Conservation (phyloP, 169 alveolate genomes). For the Plasmodium inui region DNA sequence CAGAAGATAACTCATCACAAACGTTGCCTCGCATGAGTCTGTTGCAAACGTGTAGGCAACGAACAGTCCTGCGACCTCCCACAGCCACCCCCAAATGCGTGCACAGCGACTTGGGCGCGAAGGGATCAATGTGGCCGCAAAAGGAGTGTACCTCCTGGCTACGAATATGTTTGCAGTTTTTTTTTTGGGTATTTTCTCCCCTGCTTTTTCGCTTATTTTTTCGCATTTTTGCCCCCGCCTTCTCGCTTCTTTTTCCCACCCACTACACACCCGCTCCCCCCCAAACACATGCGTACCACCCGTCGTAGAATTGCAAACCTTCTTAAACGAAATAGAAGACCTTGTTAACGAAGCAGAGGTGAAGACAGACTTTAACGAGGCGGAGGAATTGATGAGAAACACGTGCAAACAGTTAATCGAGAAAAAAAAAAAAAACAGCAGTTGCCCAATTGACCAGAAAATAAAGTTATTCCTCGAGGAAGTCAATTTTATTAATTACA, state of each 20-base stretch:
- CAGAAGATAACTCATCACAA: neutral
- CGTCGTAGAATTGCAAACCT: constrained; percentile 41
- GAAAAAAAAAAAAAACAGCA: constrained; percentile 11
- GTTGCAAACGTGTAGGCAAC: neutral
- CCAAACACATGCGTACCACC: neutral
- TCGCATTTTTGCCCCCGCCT: neutral
- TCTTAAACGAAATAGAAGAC: constrained; percentile 60
- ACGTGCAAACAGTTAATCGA: constrained; percentile 14
- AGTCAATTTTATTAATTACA: constrained; percentile 32
- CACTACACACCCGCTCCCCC: neutral
- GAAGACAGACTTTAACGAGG: neutral
- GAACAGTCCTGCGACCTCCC: neutral
- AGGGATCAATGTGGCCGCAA: neutral
- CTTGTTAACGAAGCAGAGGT: constrained; percentile 38
- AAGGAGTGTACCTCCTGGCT: neutral
- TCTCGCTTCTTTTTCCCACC: neutral
- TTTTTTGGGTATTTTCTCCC: neutral
- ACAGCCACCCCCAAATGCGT: neutral
- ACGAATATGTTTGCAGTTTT: neutral
- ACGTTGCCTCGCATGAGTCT: neutral
- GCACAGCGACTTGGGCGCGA: neutral
- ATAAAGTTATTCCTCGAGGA: constrained; percentile 46
- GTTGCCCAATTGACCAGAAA: constrained; percentile 23
- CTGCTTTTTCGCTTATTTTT: neutral
- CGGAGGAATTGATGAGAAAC: constrained; percentile 7